A percentile compares a stretch with the other conserved stretches of the same genome.
phyloP scores from a whole-genome alignment of 1,284 basidiomycete genomes.

The Malassezia restricta region DNA sequence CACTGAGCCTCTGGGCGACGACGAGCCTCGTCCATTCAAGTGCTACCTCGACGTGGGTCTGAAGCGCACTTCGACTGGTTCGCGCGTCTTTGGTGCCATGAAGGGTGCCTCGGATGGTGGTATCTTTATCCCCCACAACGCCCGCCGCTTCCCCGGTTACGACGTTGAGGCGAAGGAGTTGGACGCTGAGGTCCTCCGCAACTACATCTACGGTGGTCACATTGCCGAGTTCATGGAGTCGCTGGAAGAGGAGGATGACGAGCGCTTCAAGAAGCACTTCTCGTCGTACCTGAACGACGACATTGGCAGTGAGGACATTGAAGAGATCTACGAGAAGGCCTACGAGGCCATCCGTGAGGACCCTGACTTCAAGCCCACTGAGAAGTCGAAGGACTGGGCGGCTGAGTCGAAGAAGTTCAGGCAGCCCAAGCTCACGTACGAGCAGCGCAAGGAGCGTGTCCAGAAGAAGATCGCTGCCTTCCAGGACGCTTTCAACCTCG shows the following conservation, averaged over 20 bases:
- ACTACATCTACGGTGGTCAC: conserved; percentile 97
- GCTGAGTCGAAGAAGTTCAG: conserved; percentile 68
- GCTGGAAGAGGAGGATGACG: conserved; percentile 98
- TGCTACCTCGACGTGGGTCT: conserved; percentile 96
- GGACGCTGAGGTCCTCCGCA: conserved; percentile 85
- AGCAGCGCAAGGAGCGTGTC: conserved; percentile 51
- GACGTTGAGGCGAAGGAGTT: conserved; percentile 88
- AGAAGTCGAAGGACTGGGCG: conserved; percentile 87
- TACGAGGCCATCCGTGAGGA: conserved; percentile 78
- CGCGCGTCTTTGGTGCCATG: conserved; percentile 95
- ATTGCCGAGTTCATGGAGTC: conserved; percentile 99
- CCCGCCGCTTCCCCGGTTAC: conserved; percentile 96
- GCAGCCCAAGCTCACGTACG: conserved; percentile 61
- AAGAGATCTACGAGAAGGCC: conserved; percentile 84
- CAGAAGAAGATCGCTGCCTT: conserved; percentile 39
- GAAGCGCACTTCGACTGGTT: conserved; percentile 93
- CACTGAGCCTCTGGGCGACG: conserved; percentile 76
- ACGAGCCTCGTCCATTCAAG: conserved; percentile 96
- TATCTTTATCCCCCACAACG: conserved; percentile 93
- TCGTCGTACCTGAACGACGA: conserved; percentile 87
- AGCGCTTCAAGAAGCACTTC: conserved; percentile 99
- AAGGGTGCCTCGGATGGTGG: conserved; percentile 98
- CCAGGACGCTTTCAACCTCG: conserved; percentile 18
- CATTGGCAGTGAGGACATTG: conserved; percentile 88
- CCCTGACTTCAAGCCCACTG: conserved; percentile 76